A percentile compares a stretch with the other conserved stretches of the same genome.
phyloP scores from a whole-genome alignment of 2,329 filamentous ascomycete genomes.

The Chaetomium globosum region DNA sequence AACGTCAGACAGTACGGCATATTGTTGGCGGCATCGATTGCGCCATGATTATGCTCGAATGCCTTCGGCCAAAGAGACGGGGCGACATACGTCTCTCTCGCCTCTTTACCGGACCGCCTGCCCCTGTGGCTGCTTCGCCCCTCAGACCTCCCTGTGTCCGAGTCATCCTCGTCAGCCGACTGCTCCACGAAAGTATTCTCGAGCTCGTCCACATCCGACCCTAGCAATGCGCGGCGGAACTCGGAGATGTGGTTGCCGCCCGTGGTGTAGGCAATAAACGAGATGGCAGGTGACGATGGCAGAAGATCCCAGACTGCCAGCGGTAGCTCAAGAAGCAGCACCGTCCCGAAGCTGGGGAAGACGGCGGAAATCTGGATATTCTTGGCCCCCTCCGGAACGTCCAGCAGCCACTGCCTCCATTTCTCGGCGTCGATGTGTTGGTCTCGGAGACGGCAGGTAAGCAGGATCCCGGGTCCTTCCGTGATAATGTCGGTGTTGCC shows the following conservation, averaged over 20 bases:
- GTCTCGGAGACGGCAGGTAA: slow-evolving; percentile 25
- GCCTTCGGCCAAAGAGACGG: background rate
- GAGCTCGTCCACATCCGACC: background rate
- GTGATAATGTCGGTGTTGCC: background rate
- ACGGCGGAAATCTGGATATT: slow-evolving; percentile 25
- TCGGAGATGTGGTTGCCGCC: slow-evolving; percentile 20
- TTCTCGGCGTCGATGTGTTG: slow-evolving; percentile 21
- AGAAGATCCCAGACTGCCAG: slow-evolving; percentile 32
- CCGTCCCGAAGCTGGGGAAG: slow-evolving; percentile 24
- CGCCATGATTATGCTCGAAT: background rate
- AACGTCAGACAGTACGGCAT: slow-evolving; percentile 20
- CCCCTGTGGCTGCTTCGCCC: background rate
- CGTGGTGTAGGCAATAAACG: slow-evolving; percentile 44
- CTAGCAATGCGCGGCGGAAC: slow-evolving; percentile 9
- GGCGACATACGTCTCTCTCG: background rate
- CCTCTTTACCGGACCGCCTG: background rate
- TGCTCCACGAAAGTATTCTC: background rate
- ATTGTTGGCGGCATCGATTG: slow-evolving; percentile 14
- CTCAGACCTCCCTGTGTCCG: background rate
- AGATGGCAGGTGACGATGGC: slow-evolving; percentile 37
- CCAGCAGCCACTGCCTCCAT: slow-evolving; percentile 29
- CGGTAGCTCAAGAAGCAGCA: slow-evolving; percentile 27
- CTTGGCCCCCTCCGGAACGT: slow-evolving; percentile 13
- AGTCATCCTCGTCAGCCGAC: background rate
- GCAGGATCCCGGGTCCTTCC: slow-evolving; percentile 14